Conservation (phyloP, 805 yeast genomes). For the Lipomyces chichibuensis region DNA sequence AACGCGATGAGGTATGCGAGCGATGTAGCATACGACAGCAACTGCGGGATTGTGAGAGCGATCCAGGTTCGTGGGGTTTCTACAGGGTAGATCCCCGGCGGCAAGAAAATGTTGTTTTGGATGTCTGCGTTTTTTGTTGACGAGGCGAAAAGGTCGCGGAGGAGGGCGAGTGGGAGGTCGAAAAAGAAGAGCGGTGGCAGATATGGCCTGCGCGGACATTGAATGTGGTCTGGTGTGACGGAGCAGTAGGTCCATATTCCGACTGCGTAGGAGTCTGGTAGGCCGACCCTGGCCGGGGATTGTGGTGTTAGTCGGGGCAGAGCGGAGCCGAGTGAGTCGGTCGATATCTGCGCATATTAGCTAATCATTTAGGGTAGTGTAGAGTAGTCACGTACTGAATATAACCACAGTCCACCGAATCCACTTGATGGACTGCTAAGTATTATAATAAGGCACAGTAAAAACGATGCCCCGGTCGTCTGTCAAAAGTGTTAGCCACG, state of each 20-base stretch:
- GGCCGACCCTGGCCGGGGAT: slow-evolving; percentile 24
- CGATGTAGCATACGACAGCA: slow-evolving; percentile 12
- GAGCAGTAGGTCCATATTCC: slow-evolving; percentile 33
- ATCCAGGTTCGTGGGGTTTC: slow-evolving; percentile 3
- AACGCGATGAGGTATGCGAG: slow-evolving; percentile 17
- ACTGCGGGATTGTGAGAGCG: slow-evolving; percentile 14
- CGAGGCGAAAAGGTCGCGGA: slow-evolving; percentile 15
- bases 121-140: slow-evolving; percentile 14
- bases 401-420: slow-evolving; percentile 8
- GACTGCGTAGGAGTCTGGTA: slow-evolving; percentile 30
- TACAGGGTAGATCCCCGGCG: slow-evolving; percentile 14
- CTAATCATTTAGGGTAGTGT: not conserved
- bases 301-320: slow-evolving; percentile 24
- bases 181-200: slow-evolving; percentile 25
- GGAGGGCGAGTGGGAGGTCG: slow-evolving; percentile 13
- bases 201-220: slow-evolving; percentile 20
- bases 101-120: slow-evolving; percentile 25
- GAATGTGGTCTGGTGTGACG: not conserved
- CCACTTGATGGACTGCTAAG: slow-evolving; percentile 6
- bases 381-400: slow-evolving; percentile 1
- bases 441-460: not conserved
- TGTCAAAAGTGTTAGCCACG: not conserved
- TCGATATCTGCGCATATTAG: slow-evolving; percentile 15
- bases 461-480: slow-evolving; percentile 1
- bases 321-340: slow-evolving; percentile 28